These are phyloP conservation scores for Rhizophagus clarus DNA, from an alignment of 192 early-diverging fungal genomes.

Conservation along the genomic window DNA sequence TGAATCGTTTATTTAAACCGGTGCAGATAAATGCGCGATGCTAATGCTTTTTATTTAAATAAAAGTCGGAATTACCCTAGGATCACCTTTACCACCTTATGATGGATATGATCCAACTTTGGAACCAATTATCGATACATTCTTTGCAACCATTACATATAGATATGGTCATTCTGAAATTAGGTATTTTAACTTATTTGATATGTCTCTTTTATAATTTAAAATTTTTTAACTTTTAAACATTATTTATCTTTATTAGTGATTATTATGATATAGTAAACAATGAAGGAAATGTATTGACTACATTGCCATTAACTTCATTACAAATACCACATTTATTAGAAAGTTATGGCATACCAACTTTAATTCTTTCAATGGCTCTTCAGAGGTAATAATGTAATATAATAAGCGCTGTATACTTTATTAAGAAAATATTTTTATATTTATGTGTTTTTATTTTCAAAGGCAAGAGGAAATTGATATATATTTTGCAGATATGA, in stretches of 20 bases:
- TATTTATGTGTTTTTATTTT: neutral
- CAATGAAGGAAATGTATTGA: neutral
- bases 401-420: neutral
- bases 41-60: neutral
- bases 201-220: too few relatives aligned
- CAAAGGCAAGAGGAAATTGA: neutral
- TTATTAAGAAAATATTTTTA: too few relatives aligned
- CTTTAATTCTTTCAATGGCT: constrained; percentile 1
- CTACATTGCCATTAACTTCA: neutral
- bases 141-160: neutral
- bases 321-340: neutral
- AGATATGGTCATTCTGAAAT: constrained; percentile 14
- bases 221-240: neutral
- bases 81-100: constrained; percentile 5
- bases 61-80: neutral
- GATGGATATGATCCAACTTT: neutral
- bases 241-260: neutral
- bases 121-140: neutral
- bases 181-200: neutral
- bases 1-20: too few relatives aligned
- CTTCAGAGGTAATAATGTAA: constrained; percentile 4
- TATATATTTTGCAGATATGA: neutral
- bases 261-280: constrained; percentile 20
- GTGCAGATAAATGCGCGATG: too few relatives aligned
- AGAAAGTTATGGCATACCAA: constrained; percentile 4